Conservation (phyloP, 257 asterid genomes). For the Fraxinus pennsylvanica region DNA sequence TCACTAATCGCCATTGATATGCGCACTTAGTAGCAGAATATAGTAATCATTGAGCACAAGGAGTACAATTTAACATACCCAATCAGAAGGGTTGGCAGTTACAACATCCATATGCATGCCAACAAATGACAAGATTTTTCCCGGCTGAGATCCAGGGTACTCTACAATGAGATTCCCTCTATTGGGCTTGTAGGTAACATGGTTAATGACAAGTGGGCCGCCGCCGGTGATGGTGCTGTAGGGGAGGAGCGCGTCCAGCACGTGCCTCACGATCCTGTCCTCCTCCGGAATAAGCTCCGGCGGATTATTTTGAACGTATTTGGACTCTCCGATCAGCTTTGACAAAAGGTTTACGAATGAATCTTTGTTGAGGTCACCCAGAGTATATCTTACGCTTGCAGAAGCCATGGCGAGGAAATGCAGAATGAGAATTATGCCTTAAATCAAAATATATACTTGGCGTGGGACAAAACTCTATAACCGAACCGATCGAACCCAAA, state of each 20-base stretch:
- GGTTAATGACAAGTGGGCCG: constrained; percentile 78
- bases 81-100: constrained; percentile 84
- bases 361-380: constrained; percentile 77
- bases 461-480: no score
- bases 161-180: constrained; percentile 96
- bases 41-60: not conserved
- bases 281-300: constrained; percentile 95
- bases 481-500: no score
- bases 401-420: constrained; percentile 43
- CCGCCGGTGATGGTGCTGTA: constrained; percentile 76
- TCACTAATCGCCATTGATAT: not conserved
- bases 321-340: constrained; percentile 84
- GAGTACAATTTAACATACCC: constrained; percentile 48
- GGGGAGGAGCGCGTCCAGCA: constrained; percentile 75
- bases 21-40: not conserved
- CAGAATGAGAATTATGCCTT: not conserved
- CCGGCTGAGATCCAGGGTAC: constrained; percentile 86
- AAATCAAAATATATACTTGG: no score
- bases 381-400: constrained; percentile 37
- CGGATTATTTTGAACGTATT: constrained; percentile 90
- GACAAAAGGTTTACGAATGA: constrained; percentile 63
- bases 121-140: constrained; percentile 76
- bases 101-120: constrained; percentile 99
- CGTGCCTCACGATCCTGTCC: constrained; percentile 83
- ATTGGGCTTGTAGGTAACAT: constrained; percentile 80